Conservation (phyloP, 1,284 basidiomycete genomes). For the Pseudozyma sp. region DNA sequence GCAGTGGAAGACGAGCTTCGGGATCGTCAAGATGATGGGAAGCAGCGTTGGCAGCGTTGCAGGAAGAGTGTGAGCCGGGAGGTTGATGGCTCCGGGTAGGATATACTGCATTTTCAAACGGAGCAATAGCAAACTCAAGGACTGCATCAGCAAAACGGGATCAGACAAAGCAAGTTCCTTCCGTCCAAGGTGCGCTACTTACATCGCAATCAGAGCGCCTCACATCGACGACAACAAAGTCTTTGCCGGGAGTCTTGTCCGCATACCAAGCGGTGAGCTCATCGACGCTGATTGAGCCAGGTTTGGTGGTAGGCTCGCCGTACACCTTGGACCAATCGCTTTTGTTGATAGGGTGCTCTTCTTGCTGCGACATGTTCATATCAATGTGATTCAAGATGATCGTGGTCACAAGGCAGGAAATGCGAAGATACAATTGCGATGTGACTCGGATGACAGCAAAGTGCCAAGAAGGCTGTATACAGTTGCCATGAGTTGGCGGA, state of each 20-base stretch:
- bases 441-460: no score
- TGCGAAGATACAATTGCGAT: no score
- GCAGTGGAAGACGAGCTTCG: conserved; percentile 67
- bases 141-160: neutral
- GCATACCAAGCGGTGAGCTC: conserved; percentile 38
- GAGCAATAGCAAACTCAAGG: conserved; percentile 45
- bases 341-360: conserved; percentile 44
- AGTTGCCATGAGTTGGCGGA: neutral
- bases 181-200: neutral
- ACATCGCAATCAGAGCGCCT: conserved; percentile 57
- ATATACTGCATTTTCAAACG: conserved; percentile 37
- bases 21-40: conserved; percentile 59
- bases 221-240: conserved; percentile 59
- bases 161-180: neutral
- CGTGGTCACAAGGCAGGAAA: no score
- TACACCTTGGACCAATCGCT: conserved; percentile 44
- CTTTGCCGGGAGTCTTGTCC: conserved; percentile 35
- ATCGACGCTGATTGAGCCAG: conserved; percentile 43
- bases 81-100: conserved; percentile 68
- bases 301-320: conserved; percentile 33
- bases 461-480: no score
- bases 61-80: conserved; percentile 69
- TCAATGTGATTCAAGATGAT: no score
- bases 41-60: conserved; percentile 61
- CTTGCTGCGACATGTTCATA: conserved; percentile 12